Evolutionary conservation across 108 stramenopile genomes (phyloP), one percentile per base, ranked within the genome.

Genomic region (Nannochloropsis oceanica): DNA sequence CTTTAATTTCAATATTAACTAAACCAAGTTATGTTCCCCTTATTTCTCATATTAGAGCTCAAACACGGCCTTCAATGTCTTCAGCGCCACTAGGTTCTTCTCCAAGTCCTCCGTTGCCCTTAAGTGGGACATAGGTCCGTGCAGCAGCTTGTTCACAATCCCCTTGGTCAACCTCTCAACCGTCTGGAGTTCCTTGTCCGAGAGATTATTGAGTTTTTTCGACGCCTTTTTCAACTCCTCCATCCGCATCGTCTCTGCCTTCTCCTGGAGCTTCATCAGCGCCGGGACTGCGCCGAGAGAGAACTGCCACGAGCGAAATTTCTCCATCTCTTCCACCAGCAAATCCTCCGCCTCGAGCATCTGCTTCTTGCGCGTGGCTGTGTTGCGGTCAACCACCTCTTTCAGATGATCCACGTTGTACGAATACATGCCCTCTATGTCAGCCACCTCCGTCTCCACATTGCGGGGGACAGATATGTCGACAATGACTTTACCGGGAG

Each of bases 391-490:
- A 79, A 99, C 97, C 20, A 99, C 98, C 81, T 96, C 96, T 93
- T 97, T 99, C 79, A 99, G 92, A 87, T 97, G 96, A 87, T 99
- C 98, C 24, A 99, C 98, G 88, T 96, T 97, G 93, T 99, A 99
- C 46, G 95, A 92, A 2, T 80, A 87, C 43, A 96, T 94, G 82
- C 93, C 95, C 27, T 90, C 90, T 26, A 98, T 79, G 13, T 84
- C 81, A 3, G 82, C 81, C 43, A 87, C 89, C 26, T 87, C 91
- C n/a, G 87, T 73, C 42, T 94, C 95, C 85, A 99, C 94, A 87
- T 99, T 99, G 84, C 98, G 92, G 27, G 98, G 98, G 24, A 99
- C 98, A n/a, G 96, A 93, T 89, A 99, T 99, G 88, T 99, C 98
- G 9, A 97, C 96, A 81, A 99, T 90, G 95, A 98, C 96, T 82